A percentile compares a stretch with the other conserved stretches of the same genome.
Evolutionary conservation across 2,329 filamentous ascomycete genomes (phyloP).

Genomic region (Microdochium paspali): DNA sequence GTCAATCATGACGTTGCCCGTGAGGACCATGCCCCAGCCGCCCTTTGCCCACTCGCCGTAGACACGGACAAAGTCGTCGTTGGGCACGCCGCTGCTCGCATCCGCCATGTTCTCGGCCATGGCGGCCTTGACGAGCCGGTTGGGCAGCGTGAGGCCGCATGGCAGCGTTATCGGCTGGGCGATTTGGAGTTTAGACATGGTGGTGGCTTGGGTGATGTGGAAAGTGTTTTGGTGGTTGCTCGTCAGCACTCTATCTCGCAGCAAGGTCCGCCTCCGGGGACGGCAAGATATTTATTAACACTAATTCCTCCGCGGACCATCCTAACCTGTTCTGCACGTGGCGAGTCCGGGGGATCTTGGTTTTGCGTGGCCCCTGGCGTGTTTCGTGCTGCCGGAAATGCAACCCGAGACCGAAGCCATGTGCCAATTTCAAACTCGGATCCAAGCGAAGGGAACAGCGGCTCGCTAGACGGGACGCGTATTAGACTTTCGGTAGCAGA

Average conservation of each 20-base stretch:
- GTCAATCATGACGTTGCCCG: slow-evolving; percentile 25
- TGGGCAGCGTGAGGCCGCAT: slow-evolving; percentile 46
- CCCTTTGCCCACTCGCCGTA: slow-evolving; percentile 45
- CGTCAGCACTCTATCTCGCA: background rate
- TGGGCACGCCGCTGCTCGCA: slow-evolving; percentile 32
- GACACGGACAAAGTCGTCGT: slow-evolving; percentile 24
- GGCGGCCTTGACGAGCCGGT: slow-evolving; percentile 42
- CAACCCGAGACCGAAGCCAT: background rate
- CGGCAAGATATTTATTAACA: background rate
- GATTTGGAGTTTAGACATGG: slow-evolving; percentile 10
- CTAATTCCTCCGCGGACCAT: background rate
- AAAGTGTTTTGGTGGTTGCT: background rate
- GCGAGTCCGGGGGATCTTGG: background rate
- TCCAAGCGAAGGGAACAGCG: background rate
- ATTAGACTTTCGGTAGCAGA: background rate
- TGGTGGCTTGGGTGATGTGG: background rate
- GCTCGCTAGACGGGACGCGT: background rate
- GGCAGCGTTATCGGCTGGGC: slow-evolving; percentile 25
- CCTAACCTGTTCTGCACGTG: background rate
- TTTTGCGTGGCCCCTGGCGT: background rate
- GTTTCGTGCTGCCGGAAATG: background rate
- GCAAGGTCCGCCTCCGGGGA: background rate
- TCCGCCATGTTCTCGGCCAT: slow-evolving; percentile 33
- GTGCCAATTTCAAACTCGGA: background rate
- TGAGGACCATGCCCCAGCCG: slow-evolving; percentile 41